Percentiles rank a stretch among this genome's conserved stretches.
Evolutionary conservation across 1,284 basidiomycete genomes (phyloP).

Genomic region (Ganoderma meredithae): DNA sequence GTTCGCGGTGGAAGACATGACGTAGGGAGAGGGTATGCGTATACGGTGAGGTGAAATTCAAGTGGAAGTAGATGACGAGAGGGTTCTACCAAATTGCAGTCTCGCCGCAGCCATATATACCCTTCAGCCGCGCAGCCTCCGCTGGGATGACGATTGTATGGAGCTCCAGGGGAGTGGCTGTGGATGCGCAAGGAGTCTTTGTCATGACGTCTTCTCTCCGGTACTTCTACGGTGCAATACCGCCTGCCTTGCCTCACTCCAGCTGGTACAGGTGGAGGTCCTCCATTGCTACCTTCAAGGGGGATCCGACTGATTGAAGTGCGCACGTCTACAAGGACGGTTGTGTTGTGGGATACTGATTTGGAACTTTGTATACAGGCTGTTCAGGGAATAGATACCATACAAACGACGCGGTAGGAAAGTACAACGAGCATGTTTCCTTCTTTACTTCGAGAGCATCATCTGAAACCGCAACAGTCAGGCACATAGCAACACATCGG

Average conservation of each 20-base stretch:
- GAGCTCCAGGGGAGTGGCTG: background rate
- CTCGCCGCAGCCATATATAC: background rate
- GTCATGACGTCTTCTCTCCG: constrained; percentile 1
- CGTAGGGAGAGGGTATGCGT: background rate
- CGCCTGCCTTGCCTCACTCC: background rate
- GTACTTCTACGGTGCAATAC: background rate
- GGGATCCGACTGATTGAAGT: background rate
- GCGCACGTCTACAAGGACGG: background rate
- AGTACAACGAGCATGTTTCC: constrained; percentile 22
- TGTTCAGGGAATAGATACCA: constrained; percentile 29
- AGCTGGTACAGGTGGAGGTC: background rate
- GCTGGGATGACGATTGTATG: background rate
- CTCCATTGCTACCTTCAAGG: background rate
- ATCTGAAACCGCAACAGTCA: constrained; percentile 47
- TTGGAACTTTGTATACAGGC: constrained; percentile 28
- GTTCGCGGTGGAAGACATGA: constrained; percentile 31
- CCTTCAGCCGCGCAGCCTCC: background rate
- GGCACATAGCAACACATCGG: background rate
- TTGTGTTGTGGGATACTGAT: constrained; percentile 1
- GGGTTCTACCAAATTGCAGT: background rate
- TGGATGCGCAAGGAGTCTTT: constrained; percentile 10
- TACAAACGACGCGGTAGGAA: constrained; percentile 23
- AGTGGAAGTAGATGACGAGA: background rate
- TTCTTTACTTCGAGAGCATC: constrained; percentile 64
- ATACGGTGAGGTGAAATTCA: background rate